phyloP scores from a whole-genome alignment of 352 stramenopile genomes.

The Pythium scleroteichum region DNA sequence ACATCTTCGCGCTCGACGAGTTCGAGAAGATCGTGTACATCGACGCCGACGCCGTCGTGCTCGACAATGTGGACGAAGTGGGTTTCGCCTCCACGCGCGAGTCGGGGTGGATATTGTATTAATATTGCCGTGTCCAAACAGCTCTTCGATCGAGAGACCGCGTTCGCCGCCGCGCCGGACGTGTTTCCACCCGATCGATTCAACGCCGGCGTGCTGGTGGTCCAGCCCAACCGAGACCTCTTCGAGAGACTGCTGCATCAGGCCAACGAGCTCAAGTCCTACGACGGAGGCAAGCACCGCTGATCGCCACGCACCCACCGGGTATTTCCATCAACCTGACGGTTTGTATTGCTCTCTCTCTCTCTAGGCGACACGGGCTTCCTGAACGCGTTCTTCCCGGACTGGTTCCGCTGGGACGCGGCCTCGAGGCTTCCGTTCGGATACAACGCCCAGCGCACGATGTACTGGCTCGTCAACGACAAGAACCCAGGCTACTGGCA shows the following conservation, averaged over 20 bases:
- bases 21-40: conserved; percentile 88
- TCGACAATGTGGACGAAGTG: conserved; percentile 70
- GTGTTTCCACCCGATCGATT: conserved; percentile 86
- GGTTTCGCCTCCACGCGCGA: too few relatives aligned
- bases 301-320: neutral
- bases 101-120: too few relatives aligned
- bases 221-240: conserved; percentile 46
- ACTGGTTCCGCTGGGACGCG: conserved; percentile 60
- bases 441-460: conserved; percentile 84
- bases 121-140: conserved; percentile 5
- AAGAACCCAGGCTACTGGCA: conserved; percentile 78
- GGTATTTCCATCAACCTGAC: too few relatives aligned
- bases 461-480: conserved; percentile 79
- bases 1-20: conserved; percentile 60
- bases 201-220: conserved; percentile 79
- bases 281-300: conserved; percentile 55
- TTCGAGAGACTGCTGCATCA: conserved; percentile 61
- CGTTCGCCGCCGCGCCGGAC: conserved; percentile 80
- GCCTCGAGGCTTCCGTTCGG: conserved; percentile 60
- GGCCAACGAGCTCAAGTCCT: conserved; percentile 43
- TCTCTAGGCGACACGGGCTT: conserved; percentile 70
- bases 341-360: too few relatives aligned
- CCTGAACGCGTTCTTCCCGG: conserved; percentile 81
- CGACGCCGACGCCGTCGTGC: conserved; percentile 77
- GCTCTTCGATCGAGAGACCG: conserved; percentile 51